Evolutionary conservation across 805 yeast genomes (phyloP), one percentile per base, ranked within the genome.

Genomic region (Sungouiozyma ichnusensis): DNA sequence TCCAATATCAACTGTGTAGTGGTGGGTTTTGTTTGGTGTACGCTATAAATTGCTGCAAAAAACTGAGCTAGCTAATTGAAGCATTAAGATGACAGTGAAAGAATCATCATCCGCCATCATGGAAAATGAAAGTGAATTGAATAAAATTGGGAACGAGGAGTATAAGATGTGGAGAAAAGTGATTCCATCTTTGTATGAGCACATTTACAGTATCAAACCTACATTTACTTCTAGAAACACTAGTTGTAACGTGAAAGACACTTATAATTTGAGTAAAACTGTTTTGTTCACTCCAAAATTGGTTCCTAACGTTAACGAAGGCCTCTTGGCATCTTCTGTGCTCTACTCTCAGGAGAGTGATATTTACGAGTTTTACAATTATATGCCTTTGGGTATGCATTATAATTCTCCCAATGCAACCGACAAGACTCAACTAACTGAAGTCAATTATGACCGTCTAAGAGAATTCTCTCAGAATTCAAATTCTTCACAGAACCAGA

Each of bases 91-190:
- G 17, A 16, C 35, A 33, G 17, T 14, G 6, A 15, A 15, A 14
- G 16, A 33, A 33, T 33, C 24, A 20, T 20, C 38, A 14, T 20
- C 38, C 24, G 32, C 27, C 20, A 20, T 14, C 32, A 14, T 20
- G 4, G 24, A 36, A 16, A 17, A 39, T 7, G 37, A 39, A 14
- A 36, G 38, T 8, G 24, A 13, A 9, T 9, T 38, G 14, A 60
- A 60, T 43, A 82, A 81, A 54, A 61, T 80, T 8, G 68, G 72
- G 46, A 83, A 83, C 52, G 94, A 83, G 60, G 92, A 83, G 63
- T 82, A 73, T 67, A 76, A 76, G 51, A 74, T 69, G 16, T 85
- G 95, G 95, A 85, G 85, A 58, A 84, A 85, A 54, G 74, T 90
- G 2, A 80, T 83, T 13, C 94, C 94, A 3, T 67, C 83, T 49